Percentiles rank a stretch among this genome's conserved stretches.
phyloP scores from a whole-genome alignment of 805 yeast species.

The Candida nitratophila region DNA sequence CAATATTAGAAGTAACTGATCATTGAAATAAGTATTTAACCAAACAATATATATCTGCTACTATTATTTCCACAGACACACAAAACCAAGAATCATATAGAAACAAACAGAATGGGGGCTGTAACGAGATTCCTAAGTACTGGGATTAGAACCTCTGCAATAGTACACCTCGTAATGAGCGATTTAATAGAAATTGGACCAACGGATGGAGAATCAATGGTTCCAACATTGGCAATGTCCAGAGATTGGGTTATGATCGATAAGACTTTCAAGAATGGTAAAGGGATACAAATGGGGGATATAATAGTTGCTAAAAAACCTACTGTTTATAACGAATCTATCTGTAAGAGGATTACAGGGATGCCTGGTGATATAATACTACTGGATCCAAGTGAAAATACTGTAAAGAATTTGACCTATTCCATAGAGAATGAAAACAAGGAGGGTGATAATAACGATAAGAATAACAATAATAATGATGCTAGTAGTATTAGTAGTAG shows the following conservation, averaged over 20 bases:
- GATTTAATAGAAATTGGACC: conserved; percentile 30
- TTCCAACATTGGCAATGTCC: conserved; percentile 73
- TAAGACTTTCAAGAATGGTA: conserved; percentile 57
- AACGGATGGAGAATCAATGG: conserved; percentile 91
- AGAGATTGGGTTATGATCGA: conserved; percentile 77
- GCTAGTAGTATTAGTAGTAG: too few species aligned
- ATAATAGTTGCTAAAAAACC: conserved; percentile 86
- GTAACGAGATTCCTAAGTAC: conserved; percentile 6
- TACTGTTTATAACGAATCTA: conserved; percentile 75
- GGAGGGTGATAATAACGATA: background rate
- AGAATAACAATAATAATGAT: background rate
- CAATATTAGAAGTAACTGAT: too few species aligned
- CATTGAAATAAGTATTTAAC: too few species aligned
- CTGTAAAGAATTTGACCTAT: conserved; percentile 32
- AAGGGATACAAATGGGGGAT: conserved; percentile 72
- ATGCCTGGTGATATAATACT: conserved; percentile 89
- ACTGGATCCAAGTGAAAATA: conserved; percentile 68
- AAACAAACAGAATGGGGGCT: background rate
- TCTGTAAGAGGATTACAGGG: conserved; percentile 90
- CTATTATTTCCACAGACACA: too few species aligned
- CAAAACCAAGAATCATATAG: too few species aligned
- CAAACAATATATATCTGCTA: too few species aligned
- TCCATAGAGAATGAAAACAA: too few species aligned
- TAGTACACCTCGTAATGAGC: conserved; percentile 44
- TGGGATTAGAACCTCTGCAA: conserved; percentile 52